Evolutionary conservation across 306 rosid genomes (phyloP), one percentile per base, ranked within the genome.

Genomic region (Oemleria cerasiformis): DNA sequence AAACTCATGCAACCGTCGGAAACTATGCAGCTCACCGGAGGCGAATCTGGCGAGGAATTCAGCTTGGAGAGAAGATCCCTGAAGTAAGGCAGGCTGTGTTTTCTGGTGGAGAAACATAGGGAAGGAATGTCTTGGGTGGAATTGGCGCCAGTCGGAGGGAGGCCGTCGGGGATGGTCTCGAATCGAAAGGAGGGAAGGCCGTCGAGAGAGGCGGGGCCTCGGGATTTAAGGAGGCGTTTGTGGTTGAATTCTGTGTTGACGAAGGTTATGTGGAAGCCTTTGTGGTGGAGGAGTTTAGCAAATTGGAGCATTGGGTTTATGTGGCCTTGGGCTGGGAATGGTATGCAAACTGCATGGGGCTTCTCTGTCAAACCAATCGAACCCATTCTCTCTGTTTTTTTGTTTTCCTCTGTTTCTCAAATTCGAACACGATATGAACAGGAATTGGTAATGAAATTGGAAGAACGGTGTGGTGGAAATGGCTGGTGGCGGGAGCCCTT

Each of bases 241-340:
- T 67, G 72, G 72, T 48, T 67, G 57, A 49, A 49, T 45, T 67
- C 72, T 2, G 72, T 20, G 57, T 67, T 66, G n/a, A 66, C 70
- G 36, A 67, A 67, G 19, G 59, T 67, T 12, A 67, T 47, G 60
- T 45, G 57, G 39, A 67, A 67, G 57, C 72, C 72, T 17, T 49
- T 48, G 25, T 13, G 10, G 25, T 67, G 45, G 72, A 67, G 72
- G 72, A 67, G 72, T 9, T 67, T 67, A 5, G 45, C 72, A 34
- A 67, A 11, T 51, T 44, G 57, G 13, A 69, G 63, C 16, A 69
- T 19, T 8, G 51, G 62, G 38, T 53, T 51, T 9, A 69, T 41
- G 73, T 54, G 63, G 12, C 63, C 63, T 55, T 70, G 73, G 12
- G 73, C 40, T 10, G 73, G 73, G 63, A 15, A 70, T n/a, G 73